phyloP scores from a whole-genome alignment of 306 rosid species.

The Vigna radiata region DNA sequence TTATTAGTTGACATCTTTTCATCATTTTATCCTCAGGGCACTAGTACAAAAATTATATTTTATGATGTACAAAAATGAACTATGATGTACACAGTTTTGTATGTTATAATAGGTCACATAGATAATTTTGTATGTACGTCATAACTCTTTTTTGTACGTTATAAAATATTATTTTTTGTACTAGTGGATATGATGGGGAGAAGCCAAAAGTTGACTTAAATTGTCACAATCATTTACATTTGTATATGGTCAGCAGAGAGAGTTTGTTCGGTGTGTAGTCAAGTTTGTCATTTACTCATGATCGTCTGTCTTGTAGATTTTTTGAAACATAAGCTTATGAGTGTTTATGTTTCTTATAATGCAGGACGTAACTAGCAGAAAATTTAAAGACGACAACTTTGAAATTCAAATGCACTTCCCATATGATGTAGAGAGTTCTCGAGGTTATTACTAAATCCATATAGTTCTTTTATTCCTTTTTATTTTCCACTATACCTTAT shows the following conservation, averaged over 20 bases:
- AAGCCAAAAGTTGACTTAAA: conserved; percentile 70
- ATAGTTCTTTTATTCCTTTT: not conserved
- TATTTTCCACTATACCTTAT: no score
- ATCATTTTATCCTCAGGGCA: conserved; percentile 51
- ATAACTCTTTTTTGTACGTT: no score
- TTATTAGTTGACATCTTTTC: no score
- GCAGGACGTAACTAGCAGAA: conserved; percentile 73
- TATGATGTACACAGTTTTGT: no score
- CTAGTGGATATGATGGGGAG: conserved; percentile 70
- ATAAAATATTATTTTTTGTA: no score
- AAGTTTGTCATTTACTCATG: conserved; percentile 56
- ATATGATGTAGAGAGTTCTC: conserved; percentile 44
- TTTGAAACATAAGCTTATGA: not conserved
- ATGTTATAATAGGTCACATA: no score
- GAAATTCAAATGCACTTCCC: conserved; percentile 22
- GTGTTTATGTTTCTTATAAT: conserved; percentile 36
- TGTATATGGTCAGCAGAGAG: conserved; percentile 79
- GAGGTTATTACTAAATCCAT: conserved; percentile 41
- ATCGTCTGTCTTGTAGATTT: conserved; percentile 20
- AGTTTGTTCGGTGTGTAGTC: conserved; percentile 69
- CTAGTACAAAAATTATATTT: no score
- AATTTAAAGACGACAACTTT: conserved; percentile 51
- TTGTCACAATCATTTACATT: conserved; percentile 87
- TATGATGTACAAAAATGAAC: no score
- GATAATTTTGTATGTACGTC: no score